phyloP scores from a whole-genome alignment of 441 rosid species.

The Euphorbia corollata region DNA sequence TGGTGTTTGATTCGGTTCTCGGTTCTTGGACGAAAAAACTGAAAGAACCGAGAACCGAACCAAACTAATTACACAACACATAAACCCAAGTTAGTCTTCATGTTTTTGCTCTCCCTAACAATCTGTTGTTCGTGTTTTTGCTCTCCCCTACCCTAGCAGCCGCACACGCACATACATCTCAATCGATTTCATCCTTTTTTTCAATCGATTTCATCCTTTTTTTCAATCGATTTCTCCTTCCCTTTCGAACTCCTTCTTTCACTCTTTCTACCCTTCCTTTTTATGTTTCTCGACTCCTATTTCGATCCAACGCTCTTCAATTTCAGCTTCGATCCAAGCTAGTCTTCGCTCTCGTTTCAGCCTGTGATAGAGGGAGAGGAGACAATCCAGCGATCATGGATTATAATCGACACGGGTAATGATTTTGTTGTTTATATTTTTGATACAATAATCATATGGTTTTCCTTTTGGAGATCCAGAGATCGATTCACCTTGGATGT shows the following conservation, averaged over 20 bases:
- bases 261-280: not conserved
- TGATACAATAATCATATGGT: conserved; percentile 79
- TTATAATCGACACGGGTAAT: not conserved
- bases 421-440: conserved; percentile 26
- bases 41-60: no score
- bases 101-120: no score
- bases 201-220: no score
- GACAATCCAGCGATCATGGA: conserved; percentile 26
- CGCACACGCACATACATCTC: no score
- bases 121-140: no score
- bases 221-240: no score
- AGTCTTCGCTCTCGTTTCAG: not conserved
- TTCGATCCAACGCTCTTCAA: not conserved
- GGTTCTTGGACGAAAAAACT: no score
- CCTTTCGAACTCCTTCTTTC: not conserved
- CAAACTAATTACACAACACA: no score
- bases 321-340: not conserved
- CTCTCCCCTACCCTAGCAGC: no score
- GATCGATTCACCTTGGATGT: conserved; percentile 91
- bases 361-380: not conserved
- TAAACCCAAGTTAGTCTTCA: no score
- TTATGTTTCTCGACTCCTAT: not conserved
- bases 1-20: no score
- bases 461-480: conserved; percentile 84
- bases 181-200: no score